Conservation (phyloP, 495 filamentous ascomycete species). For the Pyronema omphalodes region DNA sequence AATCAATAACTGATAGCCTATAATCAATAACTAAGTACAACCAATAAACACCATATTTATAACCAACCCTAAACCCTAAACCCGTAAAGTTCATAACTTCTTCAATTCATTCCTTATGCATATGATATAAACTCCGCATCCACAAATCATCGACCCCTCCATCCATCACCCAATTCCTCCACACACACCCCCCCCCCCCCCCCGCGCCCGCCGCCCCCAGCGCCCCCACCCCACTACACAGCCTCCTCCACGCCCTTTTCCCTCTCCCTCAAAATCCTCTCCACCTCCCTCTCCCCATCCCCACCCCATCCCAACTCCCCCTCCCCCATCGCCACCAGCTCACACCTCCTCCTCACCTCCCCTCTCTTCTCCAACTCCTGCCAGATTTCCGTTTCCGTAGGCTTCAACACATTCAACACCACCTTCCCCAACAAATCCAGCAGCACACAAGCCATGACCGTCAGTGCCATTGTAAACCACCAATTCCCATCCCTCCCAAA, state of each 20-base stretch:
- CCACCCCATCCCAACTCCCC: constrained; percentile 34
- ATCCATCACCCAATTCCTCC: too few relatives aligned
- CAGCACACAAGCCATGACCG: constrained; percentile 34
- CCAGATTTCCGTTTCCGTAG: constrained; percentile 48
- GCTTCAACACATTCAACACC: constrained; percentile 35
- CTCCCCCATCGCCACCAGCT: constrained; percentile 36
- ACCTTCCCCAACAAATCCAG: constrained; percentile 40
- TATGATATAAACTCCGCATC: too few relatives aligned
- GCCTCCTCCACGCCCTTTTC: constrained; percentile 13
- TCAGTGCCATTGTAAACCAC: constrained; percentile 59
- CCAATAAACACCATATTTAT: too few relatives aligned
- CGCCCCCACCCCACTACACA: too few relatives aligned
- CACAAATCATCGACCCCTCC: too few relatives aligned
- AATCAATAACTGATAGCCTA: too few relatives aligned
- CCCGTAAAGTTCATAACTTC: too few relatives aligned
- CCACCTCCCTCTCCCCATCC: constrained; percentile 32
- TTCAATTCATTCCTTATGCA: too few relatives aligned
- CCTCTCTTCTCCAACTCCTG: constrained; percentile 45
- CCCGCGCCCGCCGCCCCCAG: too few relatives aligned
- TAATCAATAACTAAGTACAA: too few relatives aligned
- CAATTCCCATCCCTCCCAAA: constrained; percentile 58
- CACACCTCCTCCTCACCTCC: constrained; percentile 39
- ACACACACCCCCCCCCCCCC: too few relatives aligned
- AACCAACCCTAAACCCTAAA: too few relatives aligned
- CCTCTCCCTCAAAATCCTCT: constrained; percentile 7